Conservation (phyloP, 331 rosid species). For the Rosa hybrid region DNA sequence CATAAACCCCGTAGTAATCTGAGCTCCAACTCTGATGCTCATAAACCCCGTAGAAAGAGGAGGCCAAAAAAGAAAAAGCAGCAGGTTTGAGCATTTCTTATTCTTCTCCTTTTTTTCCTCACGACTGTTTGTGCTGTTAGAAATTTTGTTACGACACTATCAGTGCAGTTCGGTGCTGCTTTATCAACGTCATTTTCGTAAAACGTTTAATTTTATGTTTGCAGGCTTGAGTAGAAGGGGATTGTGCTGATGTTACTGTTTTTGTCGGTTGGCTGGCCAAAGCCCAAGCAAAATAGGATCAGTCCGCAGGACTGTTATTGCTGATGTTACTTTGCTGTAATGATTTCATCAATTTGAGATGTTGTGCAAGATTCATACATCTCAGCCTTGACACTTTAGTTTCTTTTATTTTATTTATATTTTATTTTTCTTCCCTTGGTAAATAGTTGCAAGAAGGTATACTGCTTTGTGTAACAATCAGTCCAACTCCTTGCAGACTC, state of each 20-base stretch:
- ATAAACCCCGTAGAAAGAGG: conserved; percentile 90
- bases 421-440: not conserved
- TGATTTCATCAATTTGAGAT: not conserved
- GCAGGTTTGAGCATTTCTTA: conserved; percentile 48
- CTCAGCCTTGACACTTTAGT: not conserved
- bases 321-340: not conserved
- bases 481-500: conserved; percentile 2
- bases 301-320: not conserved
- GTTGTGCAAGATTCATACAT: not conserved
- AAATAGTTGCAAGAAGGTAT: conserved; percentile 12
- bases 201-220: not conserved
- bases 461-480: conserved; percentile 5
- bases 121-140: not conserved
- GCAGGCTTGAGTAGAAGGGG: conserved; percentile 26
- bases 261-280: not conserved
- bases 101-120: not conserved
- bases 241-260: not conserved
- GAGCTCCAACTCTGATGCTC: conserved; percentile 99
- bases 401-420: no score
- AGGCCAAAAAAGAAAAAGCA: conserved; percentile 90
- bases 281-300: not conserved
- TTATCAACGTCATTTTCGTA: not conserved
- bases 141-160: not conserved
- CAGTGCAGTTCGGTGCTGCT: not conserved
- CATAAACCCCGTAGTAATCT: conserved; percentile 90